Percentiles rank a stretch among this genome's conserved stretches.
phyloP scores from a whole-genome alignment of 2,329 filamentous ascomycete species.

The Epichloe scottii region DNA sequence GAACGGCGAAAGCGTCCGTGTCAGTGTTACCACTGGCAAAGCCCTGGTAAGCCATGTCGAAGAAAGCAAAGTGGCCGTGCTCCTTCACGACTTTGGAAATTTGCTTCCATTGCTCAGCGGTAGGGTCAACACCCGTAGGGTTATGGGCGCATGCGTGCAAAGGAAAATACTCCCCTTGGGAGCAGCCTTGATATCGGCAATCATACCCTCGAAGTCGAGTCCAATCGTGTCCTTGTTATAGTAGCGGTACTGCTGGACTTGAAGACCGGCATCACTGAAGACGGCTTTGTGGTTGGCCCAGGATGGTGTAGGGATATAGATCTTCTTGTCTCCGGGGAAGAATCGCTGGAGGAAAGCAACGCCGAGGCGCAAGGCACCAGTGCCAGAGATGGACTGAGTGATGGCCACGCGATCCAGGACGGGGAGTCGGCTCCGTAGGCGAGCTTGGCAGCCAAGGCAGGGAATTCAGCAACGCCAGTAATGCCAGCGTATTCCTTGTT shows the following conservation, averaged over 20 bases:
- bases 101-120: constrained; percentile 79
- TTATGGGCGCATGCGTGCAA: constrained; percentile 98
- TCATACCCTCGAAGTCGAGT: constrained; percentile 89
- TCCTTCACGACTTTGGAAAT: constrained; percentile 80
- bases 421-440: constrained; percentile 77
- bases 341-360: constrained; percentile 86
- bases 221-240: constrained; percentile 99
- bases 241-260: constrained; percentile 93
- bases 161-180: constrained; percentile 81
- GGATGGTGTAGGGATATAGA: constrained; percentile 91
- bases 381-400: constrained; percentile 97
- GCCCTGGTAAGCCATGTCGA: constrained; percentile 99
- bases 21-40: constrained; percentile 89
- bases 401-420: constrained; percentile 73
- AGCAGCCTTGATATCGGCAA: constrained; percentile 80
- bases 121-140: constrained; percentile 92
- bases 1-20: constrained; percentile 84
- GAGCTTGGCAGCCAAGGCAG: constrained; percentile 77
- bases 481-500: constrained; percentile 99
- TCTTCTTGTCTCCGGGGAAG: constrained; percentile 83
- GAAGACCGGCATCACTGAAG: constrained; percentile 83
- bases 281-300: constrained; percentile 98
- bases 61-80: constrained; percentile 85
- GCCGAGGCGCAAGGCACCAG: constrained; percentile 87
- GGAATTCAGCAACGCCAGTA: constrained; percentile 90